These are phyloP conservation scores for Hypoxylon subgilvum DNA, from an alignment of 495 filamentous ascomycete genomes.

Conservation along the genomic window DNA sequence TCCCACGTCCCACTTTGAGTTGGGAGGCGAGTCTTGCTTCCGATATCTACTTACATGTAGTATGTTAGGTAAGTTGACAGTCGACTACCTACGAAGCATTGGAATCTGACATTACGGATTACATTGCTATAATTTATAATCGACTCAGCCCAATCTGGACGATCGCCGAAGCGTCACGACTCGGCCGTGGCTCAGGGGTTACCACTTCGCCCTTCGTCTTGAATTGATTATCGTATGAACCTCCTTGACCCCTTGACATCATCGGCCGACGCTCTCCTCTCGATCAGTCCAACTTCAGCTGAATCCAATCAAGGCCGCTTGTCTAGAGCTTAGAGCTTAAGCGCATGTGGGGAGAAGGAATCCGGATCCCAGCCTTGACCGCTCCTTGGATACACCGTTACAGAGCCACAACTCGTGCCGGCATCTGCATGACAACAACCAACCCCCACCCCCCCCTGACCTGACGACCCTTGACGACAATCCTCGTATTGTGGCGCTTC, in stretches of 20 bases:
- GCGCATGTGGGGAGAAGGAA: slow-evolving; percentile 20
- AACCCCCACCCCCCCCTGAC: no score
- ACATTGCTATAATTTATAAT: neutral
- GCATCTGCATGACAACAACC: no score
- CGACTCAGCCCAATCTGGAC: slow-evolving; percentile 14
- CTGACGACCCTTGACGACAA: slow-evolving; percentile 11
- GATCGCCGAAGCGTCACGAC: slow-evolving; percentile 2
- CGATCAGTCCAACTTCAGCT: slow-evolving; percentile 9
- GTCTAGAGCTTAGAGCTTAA: neutral
- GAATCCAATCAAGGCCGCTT: slow-evolving; percentile 9
- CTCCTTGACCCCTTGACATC: slow-evolving; percentile 4
- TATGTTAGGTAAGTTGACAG: no score
- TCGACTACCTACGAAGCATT: no score
- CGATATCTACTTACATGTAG: no score
- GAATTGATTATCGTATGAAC: neutral
- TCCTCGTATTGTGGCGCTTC: slow-evolving; percentile 25
- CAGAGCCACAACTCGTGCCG: slow-evolving; percentile 34
- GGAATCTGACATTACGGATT: no score
- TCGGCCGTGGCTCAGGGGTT: neutral
- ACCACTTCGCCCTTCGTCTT: no score
- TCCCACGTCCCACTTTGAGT: neutral
- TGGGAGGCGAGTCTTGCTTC: slow-evolving; percentile 3
- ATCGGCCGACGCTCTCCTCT: neutral
- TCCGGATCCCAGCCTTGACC: slow-evolving; percentile 15
- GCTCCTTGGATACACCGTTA: slow-evolving; percentile 5